A percentile compares a stretch with the other conserved stretches of the same genome.
Evolutionary conservation across 2,329 filamentous ascomycete genomes (phyloP).

Genomic region (Monilinia fructigena): DNA sequence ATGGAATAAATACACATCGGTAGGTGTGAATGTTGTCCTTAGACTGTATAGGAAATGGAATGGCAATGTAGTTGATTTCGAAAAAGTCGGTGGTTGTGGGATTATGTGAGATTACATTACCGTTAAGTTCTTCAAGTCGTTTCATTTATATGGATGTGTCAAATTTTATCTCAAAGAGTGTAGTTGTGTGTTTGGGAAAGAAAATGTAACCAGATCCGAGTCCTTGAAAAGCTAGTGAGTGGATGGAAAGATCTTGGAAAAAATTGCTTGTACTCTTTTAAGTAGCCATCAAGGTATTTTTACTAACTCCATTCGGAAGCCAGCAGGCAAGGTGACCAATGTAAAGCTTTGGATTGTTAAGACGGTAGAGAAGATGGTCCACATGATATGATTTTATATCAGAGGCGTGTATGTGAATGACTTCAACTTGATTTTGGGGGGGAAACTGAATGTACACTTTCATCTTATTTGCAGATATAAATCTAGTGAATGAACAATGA

Average conservation of each 20-base stretch:
- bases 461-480: neutral
- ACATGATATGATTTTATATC: neutral
- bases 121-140: neutral
- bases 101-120: conserved; percentile 10
- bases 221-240: neutral
- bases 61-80: neutral
- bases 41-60: neutral
- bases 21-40: neutral
- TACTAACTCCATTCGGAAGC: neutral
- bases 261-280: conserved; percentile 1
- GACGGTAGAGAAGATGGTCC: no score
- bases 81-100: neutral
- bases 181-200: neutral
- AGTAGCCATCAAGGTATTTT: conserved; percentile 20
- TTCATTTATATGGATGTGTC: neutral
- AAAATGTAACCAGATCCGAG: neutral
- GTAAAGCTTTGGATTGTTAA: neutral
- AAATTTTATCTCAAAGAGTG: neutral
- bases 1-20: neutral
- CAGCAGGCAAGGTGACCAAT: conserved; percentile 7
- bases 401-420: neutral
- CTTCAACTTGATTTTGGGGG: neutral
- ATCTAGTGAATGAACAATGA: conserved; percentile 1
- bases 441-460: neutral
- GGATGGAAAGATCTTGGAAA: neutral